A percentile compares a stretch with the other conserved stretches of the same genome.
phyloP scores from a whole-genome alignment of 2,329 filamentous ascomycete genomes.

The Pyricularia pennisetigena region DNA sequence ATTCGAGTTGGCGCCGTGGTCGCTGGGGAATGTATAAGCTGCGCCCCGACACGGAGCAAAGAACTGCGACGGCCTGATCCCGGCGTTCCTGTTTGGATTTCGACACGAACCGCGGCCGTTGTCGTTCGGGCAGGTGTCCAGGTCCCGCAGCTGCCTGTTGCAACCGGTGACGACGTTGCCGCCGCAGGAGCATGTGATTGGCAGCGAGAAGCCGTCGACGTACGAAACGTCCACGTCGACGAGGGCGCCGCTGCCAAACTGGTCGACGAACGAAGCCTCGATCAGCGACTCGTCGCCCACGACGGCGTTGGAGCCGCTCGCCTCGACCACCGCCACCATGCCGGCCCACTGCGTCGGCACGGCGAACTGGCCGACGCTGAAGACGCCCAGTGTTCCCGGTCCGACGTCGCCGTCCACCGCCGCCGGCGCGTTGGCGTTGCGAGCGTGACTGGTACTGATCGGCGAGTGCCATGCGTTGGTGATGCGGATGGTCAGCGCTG shows the following conservation, averaged over 20 bases:
- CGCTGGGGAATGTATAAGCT: conserved; percentile 36
- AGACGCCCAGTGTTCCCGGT: conserved; percentile 9
- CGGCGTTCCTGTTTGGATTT: conserved; percentile 16
- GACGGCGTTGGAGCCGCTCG: conserved; percentile 5
- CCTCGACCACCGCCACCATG: conserved; percentile 10
- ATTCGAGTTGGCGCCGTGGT: conserved; percentile 37
- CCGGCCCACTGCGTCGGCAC: conserved; percentile 14
- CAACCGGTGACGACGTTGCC: conserved; percentile 12
- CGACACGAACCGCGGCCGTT: conserved; percentile 10
- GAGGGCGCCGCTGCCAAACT: conserved; percentile 1
- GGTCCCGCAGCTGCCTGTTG: conserved; percentile 12
- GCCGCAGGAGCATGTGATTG: conserved; percentile 13
- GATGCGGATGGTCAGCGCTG: conserved; percentile 1
- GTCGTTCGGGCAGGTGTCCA: conserved; percentile 9
- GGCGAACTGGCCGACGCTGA: conserved; percentile 7
- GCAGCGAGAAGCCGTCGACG: conserved; percentile 13
- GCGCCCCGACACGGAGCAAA: conserved; percentile 37
- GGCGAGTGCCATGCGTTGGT: not conserved
- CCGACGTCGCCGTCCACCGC: conserved; percentile 7
- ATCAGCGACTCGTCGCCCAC: conserved; percentile 9
- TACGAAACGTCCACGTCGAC: conserved; percentile 14
- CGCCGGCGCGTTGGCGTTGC: conserved; percentile 6
- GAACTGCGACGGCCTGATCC: conserved; percentile 17
- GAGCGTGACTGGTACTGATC: conserved; percentile 11
- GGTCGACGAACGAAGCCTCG: conserved; percentile 10